Percentiles rank a stretch among this genome's conserved stretches.
phyloP scores from a whole-genome alignment of 1,139 yeast genomes.

The Suhomyces anneliseae region DNA sequence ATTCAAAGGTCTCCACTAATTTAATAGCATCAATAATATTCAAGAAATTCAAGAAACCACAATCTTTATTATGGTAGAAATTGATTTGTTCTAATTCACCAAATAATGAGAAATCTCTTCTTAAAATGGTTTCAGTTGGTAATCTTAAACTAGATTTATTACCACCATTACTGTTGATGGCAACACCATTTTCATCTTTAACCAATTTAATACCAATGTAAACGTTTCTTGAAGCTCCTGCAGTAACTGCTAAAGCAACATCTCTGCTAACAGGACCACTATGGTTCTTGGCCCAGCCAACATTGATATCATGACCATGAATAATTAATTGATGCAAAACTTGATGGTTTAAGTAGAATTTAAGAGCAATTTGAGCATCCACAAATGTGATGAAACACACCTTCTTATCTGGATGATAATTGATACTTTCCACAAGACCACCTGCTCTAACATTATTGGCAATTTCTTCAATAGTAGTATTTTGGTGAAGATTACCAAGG shows the following conservation, averaged over 20 bases:
- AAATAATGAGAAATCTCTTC: conserved; percentile 39
- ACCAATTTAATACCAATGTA: conserved; percentile 39
- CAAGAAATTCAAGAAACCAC: conserved; percentile 48
- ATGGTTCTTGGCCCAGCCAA: conserved; percentile 50
- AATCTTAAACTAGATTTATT: conserved; percentile 12
- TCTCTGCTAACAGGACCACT: conserved; percentile 43
- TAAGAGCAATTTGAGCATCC: conserved; percentile 43
- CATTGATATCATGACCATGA: conserved; percentile 46
- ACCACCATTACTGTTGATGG: conserved; percentile 1
- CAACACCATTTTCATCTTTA: conserved; percentile 9
- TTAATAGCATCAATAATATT: conserved; percentile 33
- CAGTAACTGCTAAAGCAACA: conserved; percentile 45
- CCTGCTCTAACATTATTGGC: conserved; percentile 52
- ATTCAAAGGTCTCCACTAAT: conserved; percentile 17
- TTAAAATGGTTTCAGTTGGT: conserved; percentile 32
- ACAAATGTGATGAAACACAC: conserved; percentile 48
- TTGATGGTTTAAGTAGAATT: conserved; percentile 46
- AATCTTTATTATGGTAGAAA: conserved; percentile 45
- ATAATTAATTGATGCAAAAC: conserved; percentile 47
- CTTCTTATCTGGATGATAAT: conserved; percentile 36
- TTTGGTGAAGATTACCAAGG: conserved; percentile 46
- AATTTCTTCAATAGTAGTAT: conserved; percentile 48
- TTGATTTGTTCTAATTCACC: conserved; percentile 50
- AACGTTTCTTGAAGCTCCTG: conserved; percentile 51
- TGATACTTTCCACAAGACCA: conserved; percentile 45